phyloP scores from a whole-genome alignment of 768 basidiomycete genomes.

The Infundibulicybe gibba region DNA sequence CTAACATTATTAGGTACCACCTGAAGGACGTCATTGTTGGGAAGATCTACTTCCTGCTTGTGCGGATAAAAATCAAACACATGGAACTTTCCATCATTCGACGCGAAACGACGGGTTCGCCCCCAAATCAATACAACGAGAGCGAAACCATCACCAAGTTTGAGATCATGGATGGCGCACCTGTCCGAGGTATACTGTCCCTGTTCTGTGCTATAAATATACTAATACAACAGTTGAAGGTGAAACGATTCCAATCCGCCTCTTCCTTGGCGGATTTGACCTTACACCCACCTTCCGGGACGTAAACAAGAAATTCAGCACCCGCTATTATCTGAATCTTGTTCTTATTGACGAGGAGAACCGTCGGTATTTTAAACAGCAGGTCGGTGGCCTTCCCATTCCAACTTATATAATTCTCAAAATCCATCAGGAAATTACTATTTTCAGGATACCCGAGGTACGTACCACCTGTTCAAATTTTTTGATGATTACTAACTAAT shows the following conservation, averaged over 20 bases:
- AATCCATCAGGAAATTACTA: constrained; percentile 67
- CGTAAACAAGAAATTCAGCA: constrained; percentile 99
- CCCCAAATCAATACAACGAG: constrained; percentile 99
- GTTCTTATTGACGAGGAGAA: constrained; percentile 99
- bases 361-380: constrained; percentile 95
- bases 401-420: background rate
- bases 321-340: constrained; percentile 94
- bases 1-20: constrained; percentile 71
- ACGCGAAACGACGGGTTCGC: constrained; percentile 93
- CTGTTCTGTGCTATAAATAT: background rate
- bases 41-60: constrained; percentile 98
- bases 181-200: constrained; percentile 72
- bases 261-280: constrained; percentile 98
- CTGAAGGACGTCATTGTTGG: constrained; percentile 98
- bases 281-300: constrained; percentile 98
- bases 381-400: constrained; percentile 40
- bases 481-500: too few relatives aligned
- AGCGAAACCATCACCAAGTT: constrained; percentile 99
- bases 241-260: constrained; percentile 95
- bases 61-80: constrained; percentile 99
- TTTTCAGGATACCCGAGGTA: constrained; percentile 88
- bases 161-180: constrained; percentile 98
- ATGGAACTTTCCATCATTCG: constrained; percentile 99
- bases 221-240: constrained; percentile 41
- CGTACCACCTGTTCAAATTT: constrained; percentile 11